A percentile compares a stretch with the other conserved stretches of the same genome.
Conservation (phyloP, 2,329 filamentous ascomycete species). For the Amylocarpus encephaloides region DNA sequence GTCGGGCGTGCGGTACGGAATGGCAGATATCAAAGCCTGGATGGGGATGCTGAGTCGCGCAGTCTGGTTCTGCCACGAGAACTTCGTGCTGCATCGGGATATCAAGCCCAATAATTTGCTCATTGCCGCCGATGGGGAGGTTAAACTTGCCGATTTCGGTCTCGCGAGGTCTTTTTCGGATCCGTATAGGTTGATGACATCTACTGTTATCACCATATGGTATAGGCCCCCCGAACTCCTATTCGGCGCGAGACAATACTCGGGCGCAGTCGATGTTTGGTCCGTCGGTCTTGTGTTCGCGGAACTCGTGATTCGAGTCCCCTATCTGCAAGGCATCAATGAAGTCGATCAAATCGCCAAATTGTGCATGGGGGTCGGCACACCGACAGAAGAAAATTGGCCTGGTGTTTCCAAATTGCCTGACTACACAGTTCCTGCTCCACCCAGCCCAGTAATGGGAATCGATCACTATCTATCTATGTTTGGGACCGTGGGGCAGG, state of each 20-base stretch:
- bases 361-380: conserved; percentile 80
- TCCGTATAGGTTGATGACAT: conserved; percentile 82
- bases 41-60: conserved; percentile 94
- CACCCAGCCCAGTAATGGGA: conserved; percentile 50
- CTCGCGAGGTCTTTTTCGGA: conserved; percentile 85
- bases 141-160: conserved; percentile 97
- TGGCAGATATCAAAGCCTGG: conserved; percentile 94
- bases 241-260: conserved; percentile 84
- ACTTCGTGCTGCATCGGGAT: conserved; percentile 89
- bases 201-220: conserved; percentile 93
- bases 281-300: conserved; percentile 89
- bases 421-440: conserved; percentile 67
- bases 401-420: conserved; percentile 78
- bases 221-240: conserved; percentile 92
- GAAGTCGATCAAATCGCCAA: conserved; percentile 82
- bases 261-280: conserved; percentile 89
- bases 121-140: conserved; percentile 84
- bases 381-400: conserved; percentile 92
- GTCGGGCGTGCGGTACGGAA: conserved; percentile 70
- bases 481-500: conserved; percentile 73
- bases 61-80: conserved; percentile 95
- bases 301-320: conserved; percentile 75
- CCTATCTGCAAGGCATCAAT: conserved; percentile 75
- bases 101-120: conserved; percentile 99
- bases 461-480: conserved; percentile 66